phyloP scores from a whole-genome alignment of 2,329 filamentous ascomycete species.

The Alternaria tenuissima region DNA sequence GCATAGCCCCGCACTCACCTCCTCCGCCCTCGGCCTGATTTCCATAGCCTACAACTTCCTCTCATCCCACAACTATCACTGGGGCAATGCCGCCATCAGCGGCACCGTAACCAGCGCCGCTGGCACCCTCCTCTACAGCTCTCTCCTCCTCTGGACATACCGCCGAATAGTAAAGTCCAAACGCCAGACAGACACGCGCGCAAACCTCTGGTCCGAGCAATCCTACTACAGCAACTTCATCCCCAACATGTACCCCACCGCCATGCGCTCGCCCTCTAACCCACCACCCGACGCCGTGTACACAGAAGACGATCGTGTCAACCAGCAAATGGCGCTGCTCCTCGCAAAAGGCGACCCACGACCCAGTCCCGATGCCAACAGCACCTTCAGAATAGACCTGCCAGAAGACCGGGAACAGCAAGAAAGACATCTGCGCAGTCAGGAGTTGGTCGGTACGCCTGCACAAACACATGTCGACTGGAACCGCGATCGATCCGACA shows the following conservation, averaged over 20 bases:
- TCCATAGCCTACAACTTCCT: conserved; percentile 60
- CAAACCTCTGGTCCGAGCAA: conserved; percentile 47
- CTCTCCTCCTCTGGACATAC: conserved; percentile 54
- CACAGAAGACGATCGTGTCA: conserved; percentile 59
- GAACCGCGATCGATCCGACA: conserved; percentile 34
- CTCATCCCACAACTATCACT: conserved; percentile 52
- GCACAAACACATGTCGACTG: conserved; percentile 30
- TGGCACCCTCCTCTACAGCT: conserved; percentile 53
- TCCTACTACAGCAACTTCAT: conserved; percentile 56
- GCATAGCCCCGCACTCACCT: conserved; percentile 51
- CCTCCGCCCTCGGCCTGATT: conserved; percentile 57
- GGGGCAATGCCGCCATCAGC: conserved; percentile 55
- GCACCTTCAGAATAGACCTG: conserved; percentile 55
- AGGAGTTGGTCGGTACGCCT: conserved; percentile 45
- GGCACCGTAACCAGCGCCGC: conserved; percentile 52
- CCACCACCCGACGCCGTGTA: conserved; percentile 40
- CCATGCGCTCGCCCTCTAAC: conserved; percentile 34
- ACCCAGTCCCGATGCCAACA: conserved; percentile 44
- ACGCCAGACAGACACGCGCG: conserved; percentile 26
- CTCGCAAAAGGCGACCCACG: conserved; percentile 49
- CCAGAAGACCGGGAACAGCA: conserved; percentile 45
- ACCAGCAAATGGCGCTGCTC: conserved; percentile 61
- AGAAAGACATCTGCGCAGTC: conserved; percentile 34
- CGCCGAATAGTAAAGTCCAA: conserved; percentile 50
- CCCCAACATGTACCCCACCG: conserved; percentile 57